Conservation (phyloP, 1,139 yeast species). For the Pichia norvegensis region DNA sequence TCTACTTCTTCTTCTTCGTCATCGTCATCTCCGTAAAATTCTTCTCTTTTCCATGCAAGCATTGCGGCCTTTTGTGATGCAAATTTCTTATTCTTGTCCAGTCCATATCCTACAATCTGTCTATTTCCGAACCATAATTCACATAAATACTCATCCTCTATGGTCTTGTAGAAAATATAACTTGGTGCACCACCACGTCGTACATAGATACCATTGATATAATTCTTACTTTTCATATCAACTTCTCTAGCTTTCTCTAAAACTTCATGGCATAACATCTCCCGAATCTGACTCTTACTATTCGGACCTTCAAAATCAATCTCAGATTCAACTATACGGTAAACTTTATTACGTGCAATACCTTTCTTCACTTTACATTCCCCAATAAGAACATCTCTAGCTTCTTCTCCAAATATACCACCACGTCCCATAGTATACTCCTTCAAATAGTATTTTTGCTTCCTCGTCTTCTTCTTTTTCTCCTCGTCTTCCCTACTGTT, state of each 20-base stretch:
- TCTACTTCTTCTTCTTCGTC: not conserved
- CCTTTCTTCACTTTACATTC: conserved; percentile 8
- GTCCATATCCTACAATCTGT: conserved; percentile 16
- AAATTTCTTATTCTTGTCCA: conserved; percentile 13
- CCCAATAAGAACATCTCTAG: conserved; percentile 1
- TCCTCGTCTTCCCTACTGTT: not conserved
- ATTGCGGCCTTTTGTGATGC: conserved; percentile 19
- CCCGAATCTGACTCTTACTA: not conserved
- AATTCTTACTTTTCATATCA: conserved; percentile 15
- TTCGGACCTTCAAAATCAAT: not conserved
- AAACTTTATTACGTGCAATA: conserved; percentile 10
- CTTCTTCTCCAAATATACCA: conserved; percentile 12
- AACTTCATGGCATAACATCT: conserved; percentile 13
- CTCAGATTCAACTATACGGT: conserved; percentile 5
- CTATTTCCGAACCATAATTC: conserved; percentile 13
- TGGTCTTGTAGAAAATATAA: conserved; percentile 9
- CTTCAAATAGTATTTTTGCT: conserved; percentile 4
- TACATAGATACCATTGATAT: conserved; percentile 10
- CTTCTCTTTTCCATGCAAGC: conserved; percentile 14
- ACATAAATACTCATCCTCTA: conserved; percentile 9
- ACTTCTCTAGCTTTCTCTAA: conserved; percentile 3
- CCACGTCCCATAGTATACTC: conserved; percentile 16
- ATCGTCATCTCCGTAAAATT: conserved; percentile 7
- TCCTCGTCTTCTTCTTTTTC: not conserved
- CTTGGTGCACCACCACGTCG: conserved; percentile 11